phyloP scores from a whole-genome alignment of 73 alveolate genomes.

The Paramecium biaurelia region DNA sequence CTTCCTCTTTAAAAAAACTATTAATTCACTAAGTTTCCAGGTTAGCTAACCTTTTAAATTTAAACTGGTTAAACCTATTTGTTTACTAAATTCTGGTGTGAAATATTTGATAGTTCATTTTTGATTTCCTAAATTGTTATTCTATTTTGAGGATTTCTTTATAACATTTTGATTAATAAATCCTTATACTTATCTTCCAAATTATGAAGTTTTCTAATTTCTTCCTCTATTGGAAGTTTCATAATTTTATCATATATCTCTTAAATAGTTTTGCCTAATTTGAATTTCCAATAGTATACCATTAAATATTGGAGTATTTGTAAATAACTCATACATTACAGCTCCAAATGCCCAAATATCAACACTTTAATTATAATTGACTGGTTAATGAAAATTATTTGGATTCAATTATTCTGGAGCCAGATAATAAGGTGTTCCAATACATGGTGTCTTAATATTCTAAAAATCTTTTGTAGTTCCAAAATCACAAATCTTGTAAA shows the following conservation, averaged over 20 bases:
- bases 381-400: not conserved
- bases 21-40: not conserved
- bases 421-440: slow-evolving; percentile 27
- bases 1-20: not conserved
- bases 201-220: not conserved
- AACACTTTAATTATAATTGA: not conserved
- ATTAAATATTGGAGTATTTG: not conserved
- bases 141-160: not conserved
- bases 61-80: too few relatives aligned
- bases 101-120: not conserved
- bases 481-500: slow-evolving; percentile 11
- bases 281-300: not conserved
- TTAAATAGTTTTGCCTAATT: not conserved
- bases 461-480: not conserved
- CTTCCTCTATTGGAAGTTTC: not conserved
- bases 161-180: not conserved
- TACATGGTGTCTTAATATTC: not conserved
- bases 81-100: not conserved
- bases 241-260: not conserved
- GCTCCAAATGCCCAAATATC: slow-evolving; percentile 33
- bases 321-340: not conserved
- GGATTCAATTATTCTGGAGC: slow-evolving; percentile 1
- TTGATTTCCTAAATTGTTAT: not conserved
- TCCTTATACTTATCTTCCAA: not conserved
- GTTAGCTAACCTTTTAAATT: not conserved